These are phyloP conservation scores for Nitzschia putrida DNA, from an alignment of 108 stramenopile species.

Conservation along the genomic window DNA sequence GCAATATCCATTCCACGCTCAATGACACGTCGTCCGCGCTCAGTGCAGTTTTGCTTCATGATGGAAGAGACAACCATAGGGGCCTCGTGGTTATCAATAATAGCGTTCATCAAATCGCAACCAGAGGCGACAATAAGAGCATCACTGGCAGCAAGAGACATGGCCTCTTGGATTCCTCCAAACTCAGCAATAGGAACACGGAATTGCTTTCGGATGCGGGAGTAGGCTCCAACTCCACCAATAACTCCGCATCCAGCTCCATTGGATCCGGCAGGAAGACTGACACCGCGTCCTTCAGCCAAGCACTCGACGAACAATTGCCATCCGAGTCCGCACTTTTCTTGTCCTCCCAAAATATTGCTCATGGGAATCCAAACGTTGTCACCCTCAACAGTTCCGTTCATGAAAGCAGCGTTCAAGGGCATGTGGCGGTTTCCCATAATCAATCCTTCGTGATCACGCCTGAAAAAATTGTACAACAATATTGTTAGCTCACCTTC, in stretches of 20 bases:
- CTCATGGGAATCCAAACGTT: constrained; percentile 98
- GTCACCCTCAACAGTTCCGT: constrained; percentile 98
- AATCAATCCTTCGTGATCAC: constrained; percentile 86
- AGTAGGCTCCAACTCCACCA: constrained; percentile 91
- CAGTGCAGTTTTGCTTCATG: constrained; percentile 98
- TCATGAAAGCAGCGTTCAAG: constrained; percentile 94
- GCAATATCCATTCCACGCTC: constrained; percentile 97
- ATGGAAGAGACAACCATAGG: constrained; percentile 97
- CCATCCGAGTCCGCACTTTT: constrained; percentile 96
- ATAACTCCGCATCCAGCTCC: constrained; percentile 87
- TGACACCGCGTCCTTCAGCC: constrained; percentile 96
- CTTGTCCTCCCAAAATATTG: constrained; percentile 94
- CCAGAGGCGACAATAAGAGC: constrained; percentile 90
- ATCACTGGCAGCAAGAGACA: constrained; percentile 89
- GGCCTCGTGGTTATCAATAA: constrained; percentile 98
- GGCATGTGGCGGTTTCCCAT: constrained; percentile 95
- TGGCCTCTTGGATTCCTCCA: constrained; percentile 97
- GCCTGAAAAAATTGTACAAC: constrained; percentile 45
- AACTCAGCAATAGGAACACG: constrained; percentile 98
- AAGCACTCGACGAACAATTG: constrained; percentile 99
- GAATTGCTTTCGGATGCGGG: constrained; percentile 96
- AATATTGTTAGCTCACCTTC: background rate
- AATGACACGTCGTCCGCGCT: constrained; percentile 91
- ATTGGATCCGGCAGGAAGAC: constrained; percentile 92
- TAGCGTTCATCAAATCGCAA: constrained; percentile 96